phyloP scores from a whole-genome alignment of 768 basidiomycete species.

The Leccinum ochraceum region DNA sequence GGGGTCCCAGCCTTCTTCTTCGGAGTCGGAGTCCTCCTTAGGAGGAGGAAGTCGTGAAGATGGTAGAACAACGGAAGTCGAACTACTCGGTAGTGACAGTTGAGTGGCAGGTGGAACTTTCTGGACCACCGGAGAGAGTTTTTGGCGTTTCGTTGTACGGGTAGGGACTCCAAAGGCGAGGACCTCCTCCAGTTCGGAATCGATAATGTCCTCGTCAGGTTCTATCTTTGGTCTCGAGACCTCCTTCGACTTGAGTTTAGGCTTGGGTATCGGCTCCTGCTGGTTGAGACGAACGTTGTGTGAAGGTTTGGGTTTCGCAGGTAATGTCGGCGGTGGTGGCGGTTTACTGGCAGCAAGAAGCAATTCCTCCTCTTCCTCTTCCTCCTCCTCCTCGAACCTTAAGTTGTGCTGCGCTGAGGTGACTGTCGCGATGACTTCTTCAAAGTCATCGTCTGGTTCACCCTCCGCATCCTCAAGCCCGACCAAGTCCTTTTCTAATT shows the following conservation, averaged over 20 bases:
- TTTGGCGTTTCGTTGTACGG: slow-evolving; percentile 32
- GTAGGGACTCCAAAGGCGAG: slow-evolving; percentile 45
- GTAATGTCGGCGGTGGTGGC: slow-evolving; percentile 25
- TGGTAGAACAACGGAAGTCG: slow-evolving; percentile 33
- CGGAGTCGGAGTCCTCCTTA: slow-evolving; percentile 42
- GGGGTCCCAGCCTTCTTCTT: slow-evolving; percentile 56
- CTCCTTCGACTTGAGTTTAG: slow-evolving; percentile 30
- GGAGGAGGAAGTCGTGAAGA: slow-evolving; percentile 28
- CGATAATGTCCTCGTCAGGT: slow-evolving; percentile 17
- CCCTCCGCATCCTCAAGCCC: slow-evolving; percentile 39
- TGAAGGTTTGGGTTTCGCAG: slow-evolving; percentile 36
- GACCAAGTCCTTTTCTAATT: slow-evolving; percentile 28
- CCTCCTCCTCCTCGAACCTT: slow-evolving; percentile 28
- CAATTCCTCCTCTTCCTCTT: slow-evolving; percentile 34
- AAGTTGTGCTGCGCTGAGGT: slow-evolving; percentile 33
- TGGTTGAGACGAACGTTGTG: slow-evolving; percentile 27
- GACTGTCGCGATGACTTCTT: slow-evolving; percentile 39
- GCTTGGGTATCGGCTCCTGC: slow-evolving; percentile 24
- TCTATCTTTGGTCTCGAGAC: slow-evolving; percentile 26
- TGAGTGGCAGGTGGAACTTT: slow-evolving; percentile 20
- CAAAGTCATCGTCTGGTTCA: slow-evolving; percentile 47
- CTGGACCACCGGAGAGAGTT: slow-evolving; percentile 21
- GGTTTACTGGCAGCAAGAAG: slow-evolving; percentile 23
- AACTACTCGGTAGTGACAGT: slow-evolving; percentile 42
- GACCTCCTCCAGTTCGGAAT: slow-evolving; percentile 43